These are phyloP conservation scores for Asclepias syriaca DNA, from an alignment of 257 asterid species.

Conservation along the genomic window DNA sequence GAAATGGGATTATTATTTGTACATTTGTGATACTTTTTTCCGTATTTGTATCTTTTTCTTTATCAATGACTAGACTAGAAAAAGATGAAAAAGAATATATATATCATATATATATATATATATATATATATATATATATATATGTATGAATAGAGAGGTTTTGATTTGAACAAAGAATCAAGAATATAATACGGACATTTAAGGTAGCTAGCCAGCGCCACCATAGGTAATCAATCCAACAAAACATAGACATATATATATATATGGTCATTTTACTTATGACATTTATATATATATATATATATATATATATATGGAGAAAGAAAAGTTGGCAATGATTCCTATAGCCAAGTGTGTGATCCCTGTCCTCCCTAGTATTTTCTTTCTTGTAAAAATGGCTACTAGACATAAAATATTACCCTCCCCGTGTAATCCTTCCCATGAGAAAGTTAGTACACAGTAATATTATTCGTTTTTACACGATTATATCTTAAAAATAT, in stretches of 20 bases:
- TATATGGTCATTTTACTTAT: not conserved
- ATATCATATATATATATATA: not conserved
- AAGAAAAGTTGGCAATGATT: not conserved
- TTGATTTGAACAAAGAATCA: not conserved
- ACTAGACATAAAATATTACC: no score
- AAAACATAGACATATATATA: slow-evolving; percentile 1
- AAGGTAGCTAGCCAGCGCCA: not conserved
- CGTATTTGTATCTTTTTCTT: not conserved
- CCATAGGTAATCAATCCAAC: not conserved
- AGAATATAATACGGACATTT: not conserved
- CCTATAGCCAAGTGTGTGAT: no score
- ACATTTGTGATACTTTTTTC: not conserved
- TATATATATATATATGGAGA: not conserved
- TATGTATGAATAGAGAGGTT: not conserved
- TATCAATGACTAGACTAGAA: not conserved
- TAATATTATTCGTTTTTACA: no score
- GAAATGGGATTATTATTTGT: not conserved
- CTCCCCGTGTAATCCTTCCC: no score
- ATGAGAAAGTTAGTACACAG: no score
- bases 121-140: no score
- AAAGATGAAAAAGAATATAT: not conserved
- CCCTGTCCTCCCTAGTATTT: no score
- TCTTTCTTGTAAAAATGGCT: no score
- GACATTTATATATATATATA: no score
- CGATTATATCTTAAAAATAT: no score